phyloP scores from a whole-genome alignment of 1,284 basidiomycete species.

The Boletus mariae region DNA sequence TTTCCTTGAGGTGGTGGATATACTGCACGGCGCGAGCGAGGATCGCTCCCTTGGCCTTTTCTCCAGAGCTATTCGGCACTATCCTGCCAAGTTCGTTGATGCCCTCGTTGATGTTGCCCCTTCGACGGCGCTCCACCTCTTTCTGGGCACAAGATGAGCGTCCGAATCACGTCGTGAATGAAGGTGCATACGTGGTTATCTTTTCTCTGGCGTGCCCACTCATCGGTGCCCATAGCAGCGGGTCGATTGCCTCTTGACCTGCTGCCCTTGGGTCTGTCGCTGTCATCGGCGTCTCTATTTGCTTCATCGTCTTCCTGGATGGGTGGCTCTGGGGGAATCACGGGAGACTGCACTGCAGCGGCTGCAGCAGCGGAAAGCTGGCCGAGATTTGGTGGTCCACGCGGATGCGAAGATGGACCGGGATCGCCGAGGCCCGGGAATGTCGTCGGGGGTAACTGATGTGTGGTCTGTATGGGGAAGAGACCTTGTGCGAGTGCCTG shows the following conservation, averaged over 20 bases:
- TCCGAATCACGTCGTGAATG: too few species aligned
- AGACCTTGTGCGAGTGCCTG: conserved; percentile 31
- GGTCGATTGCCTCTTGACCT: conserved; percentile 45
- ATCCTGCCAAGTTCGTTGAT: conserved; percentile 90
- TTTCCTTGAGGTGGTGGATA: conserved; percentile 87
- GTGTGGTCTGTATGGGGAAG: conserved; percentile 26
- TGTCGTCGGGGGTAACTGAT: conserved; percentile 4
- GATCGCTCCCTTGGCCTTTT: conserved; percentile 87
- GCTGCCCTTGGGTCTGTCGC: conserved; percentile 22
- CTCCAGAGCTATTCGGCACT: conserved; percentile 82
- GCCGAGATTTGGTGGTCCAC: conserved; percentile 62
- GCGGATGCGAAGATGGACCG: conserved; percentile 70
- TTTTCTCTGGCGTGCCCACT: conserved; percentile 79
- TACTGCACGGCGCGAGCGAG: conserved; percentile 83
- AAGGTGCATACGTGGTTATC: conserved; percentile 70
- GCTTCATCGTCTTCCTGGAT: conserved; percentile 36
- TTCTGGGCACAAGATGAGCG: conserved; percentile 54
- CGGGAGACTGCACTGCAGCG: conserved; percentile 38
- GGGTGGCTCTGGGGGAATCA: conserved; percentile 30
- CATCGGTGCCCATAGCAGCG: conserved; percentile 65
- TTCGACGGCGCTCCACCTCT: conserved; percentile 92
- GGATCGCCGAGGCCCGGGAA: conserved; percentile 46
- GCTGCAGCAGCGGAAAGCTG: conserved; percentile 52
- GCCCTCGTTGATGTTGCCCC: conserved; percentile 94
- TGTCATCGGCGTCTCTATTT: conserved; percentile 36